Conservation (phyloP, 2,329 filamentous ascomycete species). For the Bipolaris gigantea region DNA sequence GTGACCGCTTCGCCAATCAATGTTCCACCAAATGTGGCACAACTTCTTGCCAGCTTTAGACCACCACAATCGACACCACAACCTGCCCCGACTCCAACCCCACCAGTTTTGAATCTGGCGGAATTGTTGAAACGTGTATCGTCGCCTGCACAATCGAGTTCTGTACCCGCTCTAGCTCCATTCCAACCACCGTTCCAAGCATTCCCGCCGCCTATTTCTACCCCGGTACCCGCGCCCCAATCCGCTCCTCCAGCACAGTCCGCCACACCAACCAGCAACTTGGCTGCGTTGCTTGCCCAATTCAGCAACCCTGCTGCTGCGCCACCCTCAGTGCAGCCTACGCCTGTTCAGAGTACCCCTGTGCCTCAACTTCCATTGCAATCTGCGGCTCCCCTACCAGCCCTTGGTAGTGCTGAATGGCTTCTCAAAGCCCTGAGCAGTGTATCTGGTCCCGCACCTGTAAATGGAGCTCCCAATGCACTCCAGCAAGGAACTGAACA, state of each 20-base stretch:
- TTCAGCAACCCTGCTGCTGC: slow-evolving; percentile 31
- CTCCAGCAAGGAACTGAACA: slow-evolving; percentile 35
- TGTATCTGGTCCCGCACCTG: slow-evolving; percentile 28
- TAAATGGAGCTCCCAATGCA: slow-evolving; percentile 30
- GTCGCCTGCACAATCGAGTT: slow-evolving; percentile 29
- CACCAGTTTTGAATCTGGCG: slow-evolving; percentile 31
- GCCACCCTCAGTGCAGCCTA: slow-evolving; percentile 19
- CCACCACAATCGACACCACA: slow-evolving; percentile 25
- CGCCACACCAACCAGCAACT: slow-evolving; percentile 31
- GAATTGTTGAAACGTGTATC: slow-evolving; percentile 36
- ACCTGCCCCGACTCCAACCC: slow-evolving; percentile 23
- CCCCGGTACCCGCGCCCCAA: slow-evolving; percentile 25
- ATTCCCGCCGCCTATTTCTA: slow-evolving; percentile 25
- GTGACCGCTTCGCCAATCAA: slow-evolving; percentile 22
- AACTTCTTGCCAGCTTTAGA: slow-evolving; percentile 34
- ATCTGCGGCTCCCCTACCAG: slow-evolving; percentile 14
- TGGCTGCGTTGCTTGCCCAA: slow-evolving; percentile 39
- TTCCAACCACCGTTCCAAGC: slow-evolving; percentile 35
- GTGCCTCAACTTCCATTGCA: slow-evolving; percentile 26
- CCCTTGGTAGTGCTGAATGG: slow-evolving; percentile 34
- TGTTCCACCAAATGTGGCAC: slow-evolving; percentile 33
- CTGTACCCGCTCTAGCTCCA: slow-evolving; percentile 28
- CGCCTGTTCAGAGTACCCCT: slow-evolving; percentile 20
- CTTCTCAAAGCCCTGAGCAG: slow-evolving; percentile 37
- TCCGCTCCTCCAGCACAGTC: slow-evolving; percentile 30